A percentile compares a stretch with the other conserved stretches of the same genome.
phyloP scores from a whole-genome alignment of 2,329 filamentous ascomycete species.

The Aspergillus felis region DNA sequence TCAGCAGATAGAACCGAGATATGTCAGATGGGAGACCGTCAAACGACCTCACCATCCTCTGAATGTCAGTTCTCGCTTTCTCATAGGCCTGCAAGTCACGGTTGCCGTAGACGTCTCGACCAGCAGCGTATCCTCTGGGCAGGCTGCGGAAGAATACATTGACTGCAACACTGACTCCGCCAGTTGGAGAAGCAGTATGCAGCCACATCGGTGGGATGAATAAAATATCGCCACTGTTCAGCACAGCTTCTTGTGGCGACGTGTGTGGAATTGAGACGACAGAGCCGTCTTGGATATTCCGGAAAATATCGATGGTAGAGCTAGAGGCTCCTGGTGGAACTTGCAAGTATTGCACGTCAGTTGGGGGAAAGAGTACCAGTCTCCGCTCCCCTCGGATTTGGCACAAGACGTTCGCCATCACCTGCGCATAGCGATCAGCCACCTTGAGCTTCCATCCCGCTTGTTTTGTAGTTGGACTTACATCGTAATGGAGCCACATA shows the following conservation, averaged over 20 bases:
- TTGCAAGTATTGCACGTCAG: constrained; percentile 64
- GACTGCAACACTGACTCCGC: constrained; percentile 67
- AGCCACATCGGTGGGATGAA: constrained; percentile 82
- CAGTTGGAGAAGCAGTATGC: constrained; percentile 56
- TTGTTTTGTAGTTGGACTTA: constrained; percentile 29
- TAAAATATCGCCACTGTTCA: constrained; percentile 70
- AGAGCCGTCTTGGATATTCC: constrained; percentile 37
- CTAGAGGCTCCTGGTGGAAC: constrained; percentile 76
- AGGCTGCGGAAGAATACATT: constrained; percentile 84
- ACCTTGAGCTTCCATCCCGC: neutral
- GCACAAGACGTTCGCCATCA: constrained; percentile 83
- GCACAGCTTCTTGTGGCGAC: constrained; percentile 62
- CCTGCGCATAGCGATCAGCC: constrained; percentile 42
- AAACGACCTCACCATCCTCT: constrained; percentile 52
- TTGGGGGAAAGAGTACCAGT: constrained; percentile 73
- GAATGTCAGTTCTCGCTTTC: constrained; percentile 69
- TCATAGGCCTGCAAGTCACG: constrained; percentile 81
- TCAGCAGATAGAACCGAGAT: constrained; percentile 69
- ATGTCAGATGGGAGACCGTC: constrained; percentile 60
- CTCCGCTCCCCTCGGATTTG: constrained; percentile 72
- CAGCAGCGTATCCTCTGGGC: constrained; percentile 63
- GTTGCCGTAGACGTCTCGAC: constrained; percentile 84
- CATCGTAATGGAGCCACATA: constrained; percentile 90
- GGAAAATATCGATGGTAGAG: constrained; percentile 71
- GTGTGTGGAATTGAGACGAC: constrained; percentile 57